Percentiles rank a stretch among this genome's conserved stretches.
Conservation (phyloP, 192 early-diverging fungal genomes). For the Backusella luteola region DNA sequence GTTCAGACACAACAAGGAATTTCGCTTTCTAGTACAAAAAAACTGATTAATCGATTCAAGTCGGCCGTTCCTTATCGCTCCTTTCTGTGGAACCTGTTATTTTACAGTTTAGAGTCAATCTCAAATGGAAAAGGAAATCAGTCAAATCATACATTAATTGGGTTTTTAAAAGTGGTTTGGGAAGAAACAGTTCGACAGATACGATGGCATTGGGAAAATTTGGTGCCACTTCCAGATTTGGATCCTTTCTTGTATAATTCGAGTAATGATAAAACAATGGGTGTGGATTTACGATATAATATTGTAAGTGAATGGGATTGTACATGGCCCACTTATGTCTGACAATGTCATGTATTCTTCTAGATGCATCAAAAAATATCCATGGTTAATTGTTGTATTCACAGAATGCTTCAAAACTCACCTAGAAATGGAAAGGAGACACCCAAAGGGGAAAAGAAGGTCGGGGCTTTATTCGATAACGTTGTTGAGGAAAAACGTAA, state of each 20-base stretch:
- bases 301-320: constrained; percentile 35
- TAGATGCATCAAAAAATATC: constrained; percentile 70
- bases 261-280: constrained; percentile 10
- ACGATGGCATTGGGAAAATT: constrained; percentile 64
- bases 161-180: constrained; percentile 65
- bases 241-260: constrained; percentile 12
- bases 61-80: constrained; percentile 47
- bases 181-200: constrained; percentile 59
- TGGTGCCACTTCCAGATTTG: constrained; percentile 52
- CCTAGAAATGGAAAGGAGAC: not conserved
- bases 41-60: constrained; percentile 42
- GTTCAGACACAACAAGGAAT: not conserved
- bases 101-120: constrained; percentile 42
- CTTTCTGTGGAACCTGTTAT: constrained; percentile 53
- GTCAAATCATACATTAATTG: constrained; percentile 39
- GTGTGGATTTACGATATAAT: constrained; percentile 64
- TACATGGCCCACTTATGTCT: not conserved
- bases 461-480: not conserved
- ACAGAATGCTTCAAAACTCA: constrained; percentile 32
- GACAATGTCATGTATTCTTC: not conserved
- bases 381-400: constrained; percentile 81
- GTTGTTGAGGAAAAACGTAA: not conserved
- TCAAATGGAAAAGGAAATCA: constrained; percentile 28
- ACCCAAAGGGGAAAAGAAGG: not conserved
- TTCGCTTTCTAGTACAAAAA: constrained; percentile 32